Base-by-base conservation (phyloP, 2,329 filamentous ascomycete genomes). In the Colletotrichum sp. region DNA sequence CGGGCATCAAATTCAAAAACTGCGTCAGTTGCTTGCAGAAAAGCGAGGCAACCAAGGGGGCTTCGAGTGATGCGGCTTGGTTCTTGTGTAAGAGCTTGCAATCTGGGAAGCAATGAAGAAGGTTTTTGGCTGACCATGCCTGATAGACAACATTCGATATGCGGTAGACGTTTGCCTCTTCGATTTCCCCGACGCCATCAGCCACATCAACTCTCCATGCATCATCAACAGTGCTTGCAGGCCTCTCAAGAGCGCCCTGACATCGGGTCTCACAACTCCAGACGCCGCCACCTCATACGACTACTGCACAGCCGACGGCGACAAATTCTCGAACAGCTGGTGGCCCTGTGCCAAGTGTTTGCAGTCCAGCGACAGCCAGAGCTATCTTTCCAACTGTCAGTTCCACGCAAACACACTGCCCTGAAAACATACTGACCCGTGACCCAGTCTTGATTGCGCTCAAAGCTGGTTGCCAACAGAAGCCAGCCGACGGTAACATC, bases 341-440 rank as follows among this genome's bases (percentile, higher is more conserved):
- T 80, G 84, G 18, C 76, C 83, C 0, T 90, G 89, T 58, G 79
- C 85, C 2, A 78, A 83, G 16, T 91, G 89, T 34, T 81, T 90
- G 6, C 81, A 83, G n/a, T 79, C 84, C 0, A 87, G 83, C 21
- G 74, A 80, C 0, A 78, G 84, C 7, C 87, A 89, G 67, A 79
- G 76, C 4, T 89, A 88, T 56, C 79, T 89, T 3, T 82, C 87
- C 4, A 90, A 91, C 77, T 90, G 89, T 90, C 80, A 76, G 88
- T 66, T 1, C 2, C 12, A 7, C 16, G 24, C 55, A 36, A 16
- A 21, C 55, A 28, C 28, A 28, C 28, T 28, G 28, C 28, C 28
- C 28, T 28, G 28, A 28, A 28, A 28, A 28, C 28, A 28, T 28
- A 8, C 28, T 28, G 28, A 28, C 8, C 28, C 28, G 8, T 28